phyloP scores from a whole-genome alignment of 352 stramenopile genomes.

The Pythium vanterpoolii region DNA sequence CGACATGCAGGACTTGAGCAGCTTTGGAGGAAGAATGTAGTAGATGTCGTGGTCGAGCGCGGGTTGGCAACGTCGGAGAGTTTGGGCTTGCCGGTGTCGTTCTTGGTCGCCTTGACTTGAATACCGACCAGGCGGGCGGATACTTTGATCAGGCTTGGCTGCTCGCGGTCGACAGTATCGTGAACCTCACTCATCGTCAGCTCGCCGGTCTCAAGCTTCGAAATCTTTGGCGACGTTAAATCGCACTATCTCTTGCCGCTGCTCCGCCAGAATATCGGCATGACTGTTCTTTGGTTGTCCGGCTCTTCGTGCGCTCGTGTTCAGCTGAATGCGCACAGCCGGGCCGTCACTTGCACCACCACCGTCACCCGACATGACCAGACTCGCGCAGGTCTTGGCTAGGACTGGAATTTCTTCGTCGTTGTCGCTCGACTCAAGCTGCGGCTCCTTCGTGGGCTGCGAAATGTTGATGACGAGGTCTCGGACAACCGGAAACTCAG shows the following conservation, averaged over 20 bases:
- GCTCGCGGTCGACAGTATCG: background rate
- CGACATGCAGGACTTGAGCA: no score
- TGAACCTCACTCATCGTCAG: constrained; percentile 11
- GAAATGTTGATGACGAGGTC: background rate
- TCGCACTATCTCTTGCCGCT: background rate
- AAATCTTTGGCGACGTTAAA: constrained; percentile 7
- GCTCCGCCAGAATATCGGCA: background rate
- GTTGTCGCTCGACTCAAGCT: no score
- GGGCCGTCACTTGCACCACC: no score
- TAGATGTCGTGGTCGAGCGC: constrained; percentile 19
- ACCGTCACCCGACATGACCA: background rate
- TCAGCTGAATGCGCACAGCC: constrained; percentile 3
- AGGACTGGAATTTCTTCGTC: background rate
- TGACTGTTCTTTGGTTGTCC: constrained; percentile 1
- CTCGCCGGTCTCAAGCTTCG: background rate
- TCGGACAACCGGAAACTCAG: background rate
- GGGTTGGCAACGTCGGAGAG: constrained; percentile 10
- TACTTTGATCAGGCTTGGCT: constrained; percentile 2
- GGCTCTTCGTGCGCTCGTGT: background rate
- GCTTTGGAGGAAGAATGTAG: constrained; percentile 13
- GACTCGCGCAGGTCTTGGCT: background rate
- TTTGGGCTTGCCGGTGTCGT: background rate
- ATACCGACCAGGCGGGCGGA: background rate
- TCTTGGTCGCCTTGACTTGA: background rate
- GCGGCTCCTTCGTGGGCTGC: no score